phyloP scores from a whole-genome alignment of 1,139 yeast species.

The Debaryomyces fabryi region DNA sequence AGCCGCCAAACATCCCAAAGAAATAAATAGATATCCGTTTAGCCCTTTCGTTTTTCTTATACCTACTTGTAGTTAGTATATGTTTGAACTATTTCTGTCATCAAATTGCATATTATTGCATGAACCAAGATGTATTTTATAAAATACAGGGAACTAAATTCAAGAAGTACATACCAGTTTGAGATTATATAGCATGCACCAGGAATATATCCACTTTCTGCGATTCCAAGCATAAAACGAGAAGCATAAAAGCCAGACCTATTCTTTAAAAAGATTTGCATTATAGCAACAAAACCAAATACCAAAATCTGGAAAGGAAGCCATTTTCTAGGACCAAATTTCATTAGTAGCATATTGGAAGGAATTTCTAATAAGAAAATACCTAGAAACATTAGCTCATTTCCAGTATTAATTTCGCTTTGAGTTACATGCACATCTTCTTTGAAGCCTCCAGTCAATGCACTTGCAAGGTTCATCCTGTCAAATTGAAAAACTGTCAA shows the following conservation, averaged over 20 bases:
- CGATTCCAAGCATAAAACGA: constrained; percentile 1
- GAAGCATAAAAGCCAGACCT: not conserved
- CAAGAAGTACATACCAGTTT: constrained; percentile 2
- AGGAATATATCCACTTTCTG: constrained; percentile 1
- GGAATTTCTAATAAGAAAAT: constrained; percentile 8
- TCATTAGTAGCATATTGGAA: constrained; percentile 6
- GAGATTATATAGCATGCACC: constrained; percentile 1
- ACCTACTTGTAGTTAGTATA: constrained; percentile 3
- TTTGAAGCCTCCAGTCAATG: constrained; percentile 6
- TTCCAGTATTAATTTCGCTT: constrained; percentile 3
- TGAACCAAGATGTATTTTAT: no score
- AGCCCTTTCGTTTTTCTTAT: constrained; percentile 2
- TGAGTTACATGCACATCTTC: constrained; percentile 2
- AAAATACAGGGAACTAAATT: no score
- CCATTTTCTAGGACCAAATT: constrained; percentile 5
- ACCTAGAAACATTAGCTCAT: constrained; percentile 7
- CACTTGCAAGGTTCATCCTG: constrained; percentile 7
- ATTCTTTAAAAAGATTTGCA: not conserved
- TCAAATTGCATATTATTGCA: no score
- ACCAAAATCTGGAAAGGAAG: constrained; percentile 7
- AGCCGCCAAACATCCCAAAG: constrained; percentile 9
- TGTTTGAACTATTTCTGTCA: not conserved
- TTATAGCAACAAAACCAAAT: constrained; percentile 7
- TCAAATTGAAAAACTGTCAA: constrained; percentile 7
- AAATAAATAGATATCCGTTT: constrained; percentile 7